phyloP scores from a whole-genome alignment of 306 rosid genomes.

The Prunus fruticosa region DNA sequence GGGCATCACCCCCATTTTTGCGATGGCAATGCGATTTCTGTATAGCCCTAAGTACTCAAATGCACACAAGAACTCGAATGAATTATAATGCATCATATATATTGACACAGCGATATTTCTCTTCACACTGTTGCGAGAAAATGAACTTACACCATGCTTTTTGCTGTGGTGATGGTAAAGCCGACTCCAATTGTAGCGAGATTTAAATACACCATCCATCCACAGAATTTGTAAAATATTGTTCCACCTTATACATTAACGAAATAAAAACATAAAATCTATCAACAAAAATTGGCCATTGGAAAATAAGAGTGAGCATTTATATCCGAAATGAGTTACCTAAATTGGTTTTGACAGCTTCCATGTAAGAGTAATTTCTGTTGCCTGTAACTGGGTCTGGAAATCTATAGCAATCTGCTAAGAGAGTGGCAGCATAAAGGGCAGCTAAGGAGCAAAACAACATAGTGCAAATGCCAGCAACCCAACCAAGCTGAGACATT shows the following conservation, averaged over 20 bases:
- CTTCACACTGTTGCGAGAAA: background rate
- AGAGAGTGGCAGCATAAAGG: slow-evolving; percentile 16
- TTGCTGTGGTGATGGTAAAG: slow-evolving; percentile 29
- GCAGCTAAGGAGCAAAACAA: slow-evolving; percentile 21
- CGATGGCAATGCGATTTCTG: slow-evolving; percentile 44
- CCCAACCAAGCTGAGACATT: slow-evolving; percentile 33
- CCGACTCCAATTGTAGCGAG: slow-evolving; percentile 22
- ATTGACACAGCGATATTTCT: background rate
- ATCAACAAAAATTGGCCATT: background rate
- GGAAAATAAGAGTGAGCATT: background rate
- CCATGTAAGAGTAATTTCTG: slow-evolving; percentile 34
- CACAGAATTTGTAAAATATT: slow-evolving; percentile 19
- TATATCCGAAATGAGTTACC: background rate
- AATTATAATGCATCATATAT: background rate
- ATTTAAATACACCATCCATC: slow-evolving; percentile 27
- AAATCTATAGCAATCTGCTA: slow-evolving; percentile 30
- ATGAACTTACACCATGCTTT: slow-evolving; percentile 24
- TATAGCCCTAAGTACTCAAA: slow-evolving; percentile 37
- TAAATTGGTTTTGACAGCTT: slow-evolving; percentile 24
- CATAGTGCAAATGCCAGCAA: slow-evolving; percentile 14
- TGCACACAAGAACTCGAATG: background rate
- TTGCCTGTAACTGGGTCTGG: slow-evolving; percentile 26
- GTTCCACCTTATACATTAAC: slow-evolving; percentile 10
- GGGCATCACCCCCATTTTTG: slow-evolving; percentile 10
- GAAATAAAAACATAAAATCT: background rate